A percentile compares a stretch with the other conserved stretches of the same genome.
These are phyloP conservation scores for Penicillium ochrochloron DNA, from an alignment of 495 filamentous ascomycete species.

Conservation along the genomic window DNA sequence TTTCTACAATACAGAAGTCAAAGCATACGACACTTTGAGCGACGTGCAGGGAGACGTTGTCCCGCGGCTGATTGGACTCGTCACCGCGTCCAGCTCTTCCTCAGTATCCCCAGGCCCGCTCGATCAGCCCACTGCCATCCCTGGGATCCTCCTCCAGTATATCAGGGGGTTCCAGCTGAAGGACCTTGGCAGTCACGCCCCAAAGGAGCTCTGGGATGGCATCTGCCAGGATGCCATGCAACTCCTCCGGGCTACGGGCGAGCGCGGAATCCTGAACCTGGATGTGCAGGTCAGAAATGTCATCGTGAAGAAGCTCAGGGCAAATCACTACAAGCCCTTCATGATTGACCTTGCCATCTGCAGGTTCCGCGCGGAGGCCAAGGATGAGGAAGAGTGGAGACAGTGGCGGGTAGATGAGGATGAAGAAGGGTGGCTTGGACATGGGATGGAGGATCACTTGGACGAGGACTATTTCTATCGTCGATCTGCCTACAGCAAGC, in stretches of 20 bases:
- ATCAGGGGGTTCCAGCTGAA: conserved; percentile 28
- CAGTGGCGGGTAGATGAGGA: background rate
- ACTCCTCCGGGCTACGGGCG: conserved; percentile 25
- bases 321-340: conserved; percentile 23
- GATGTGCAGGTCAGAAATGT: conserved; percentile 37
- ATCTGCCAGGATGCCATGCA: conserved; percentile 35
- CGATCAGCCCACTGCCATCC: background rate
- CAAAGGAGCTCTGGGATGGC: conserved; percentile 26
- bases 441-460: background rate
- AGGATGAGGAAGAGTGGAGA: background rate
- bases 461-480: background rate
- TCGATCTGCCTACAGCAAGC: background rate
- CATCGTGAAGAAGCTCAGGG: conserved; percentile 24
- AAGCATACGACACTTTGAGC: background rate
- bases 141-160: background rate
- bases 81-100: background rate
- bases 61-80: background rate
- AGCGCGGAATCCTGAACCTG: conserved; percentile 33
- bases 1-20: background rate
- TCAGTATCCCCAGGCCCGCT: background rate
- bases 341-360: conserved; percentile 20
- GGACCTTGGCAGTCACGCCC: conserved; percentile 24
- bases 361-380: background rate
- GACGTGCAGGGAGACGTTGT: background rate
- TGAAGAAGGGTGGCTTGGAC: background rate